These are phyloP conservation scores for Nemania sp. DNA, from an alignment of 2,329 filamentous ascomycete species.

Conservation along the genomic window DNA sequence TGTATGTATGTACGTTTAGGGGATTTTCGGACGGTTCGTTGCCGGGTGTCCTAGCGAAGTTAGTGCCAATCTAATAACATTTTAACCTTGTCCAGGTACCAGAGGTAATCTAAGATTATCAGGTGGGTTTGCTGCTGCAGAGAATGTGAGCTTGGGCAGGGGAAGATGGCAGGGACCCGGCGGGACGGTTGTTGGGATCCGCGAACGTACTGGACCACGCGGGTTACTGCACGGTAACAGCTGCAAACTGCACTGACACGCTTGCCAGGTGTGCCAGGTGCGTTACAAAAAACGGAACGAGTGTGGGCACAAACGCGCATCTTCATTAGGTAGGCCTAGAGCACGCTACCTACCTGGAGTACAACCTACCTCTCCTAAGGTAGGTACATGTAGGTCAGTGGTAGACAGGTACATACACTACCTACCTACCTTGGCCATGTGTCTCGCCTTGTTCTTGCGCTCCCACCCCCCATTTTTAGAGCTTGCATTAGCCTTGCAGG, in stretches of 20 bases:
- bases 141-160: slow-evolving; percentile 13
- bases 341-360: no score
- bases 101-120: not conserved
- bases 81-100: no score
- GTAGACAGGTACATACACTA: not conserved
- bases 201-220: slow-evolving; percentile 16
- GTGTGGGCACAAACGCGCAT: slow-evolving; percentile 25
- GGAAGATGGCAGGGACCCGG: slow-evolving; percentile 40
- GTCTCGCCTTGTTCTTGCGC: slow-evolving; percentile 9
- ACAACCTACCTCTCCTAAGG: no score
- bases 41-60: slow-evolving; percentile 36
- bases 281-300: slow-evolving; percentile 5
- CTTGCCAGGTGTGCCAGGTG: slow-evolving; percentile 8
- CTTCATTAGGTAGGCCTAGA: not conserved
- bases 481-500: slow-evolving; percentile 42
- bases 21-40: slow-evolving; percentile 33
- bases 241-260: slow-evolving; percentile 20
- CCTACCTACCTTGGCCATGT: not conserved
- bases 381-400: no score
- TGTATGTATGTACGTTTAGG: not conserved
- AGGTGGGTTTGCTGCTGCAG: not conserved
- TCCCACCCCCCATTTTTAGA: slow-evolving; percentile 35
- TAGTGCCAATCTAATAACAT: slow-evolving; percentile 23
- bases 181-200: slow-evolving; percentile 44
- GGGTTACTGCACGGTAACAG: slow-evolving; percentile 21